Evolutionary conservation across 306 rosid genomes (phyloP), one percentile per base, ranked within the genome.

Genomic region (Medicago lupulina): DNA sequence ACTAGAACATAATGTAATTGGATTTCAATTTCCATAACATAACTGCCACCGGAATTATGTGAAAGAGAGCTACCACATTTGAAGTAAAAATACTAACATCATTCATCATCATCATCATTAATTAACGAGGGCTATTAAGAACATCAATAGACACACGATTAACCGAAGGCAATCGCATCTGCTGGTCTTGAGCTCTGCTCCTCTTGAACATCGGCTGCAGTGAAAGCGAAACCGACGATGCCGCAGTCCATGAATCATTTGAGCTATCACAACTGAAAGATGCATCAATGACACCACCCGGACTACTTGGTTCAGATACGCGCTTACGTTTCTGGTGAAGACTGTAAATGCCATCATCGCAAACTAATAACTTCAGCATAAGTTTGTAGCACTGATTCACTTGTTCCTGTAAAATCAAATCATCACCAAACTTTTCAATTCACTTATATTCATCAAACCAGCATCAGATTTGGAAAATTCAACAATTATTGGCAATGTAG

Each of bases 261-360:
- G 97, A 90, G 67, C 86, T 87, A 50, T 95, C 96, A 77, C 83
- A 87, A 83, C 91, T 87, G 83, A 92, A 95, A 68, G 74, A 86
- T 43, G 87, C 86, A 68, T 90, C 96, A 11, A 85, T 86, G 34
- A 92, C 87, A 50, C 87, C 93, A 40, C 79, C 78, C 0, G 97
- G 97, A 81, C 95, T 94, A 65, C 90, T 58, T 0, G 88, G 92
- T 57, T 73, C 83, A 34, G 82, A 84, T 8, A 58, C 59, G 55
- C 70, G 83, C 84, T 86, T 87, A 59, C 92, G 89, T 61, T 87
- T 89, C 73, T 69, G 78, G 59, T 80, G 71, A 58, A 75, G 86
- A 58, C 75, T 72, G 68, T 63, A 80, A 34, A 76, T 49, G 49
- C 71, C 78, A 65, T 83, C 86, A 19, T 49, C 21, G 69, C 83